Percentiles rank a stretch among this genome's conserved stretches.
phyloP scores from a whole-genome alignment of 2,329 filamentous ascomycete species.

The Aureobasidium uvarum region DNA sequence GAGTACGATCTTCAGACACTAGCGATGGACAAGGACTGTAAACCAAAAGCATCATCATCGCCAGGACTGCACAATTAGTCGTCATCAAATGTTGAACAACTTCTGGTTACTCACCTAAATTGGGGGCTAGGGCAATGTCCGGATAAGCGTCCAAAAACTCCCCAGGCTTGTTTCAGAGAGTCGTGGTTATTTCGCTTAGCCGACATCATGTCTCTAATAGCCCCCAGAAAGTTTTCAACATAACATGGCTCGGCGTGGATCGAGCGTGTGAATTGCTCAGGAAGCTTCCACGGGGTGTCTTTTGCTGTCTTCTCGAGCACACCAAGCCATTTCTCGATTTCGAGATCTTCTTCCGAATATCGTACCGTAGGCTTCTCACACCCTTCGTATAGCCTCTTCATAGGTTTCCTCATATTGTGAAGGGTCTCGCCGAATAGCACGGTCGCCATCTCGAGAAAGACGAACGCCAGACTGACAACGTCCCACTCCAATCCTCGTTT shows the following conservation, averaged over 20 bases:
- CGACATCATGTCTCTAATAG: not conserved
- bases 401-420: not conserved
- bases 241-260: not conserved
- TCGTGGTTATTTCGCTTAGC: not conserved
- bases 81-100: not conserved
- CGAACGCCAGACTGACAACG: not conserved
- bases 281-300: not conserved
- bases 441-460: conserved; percentile 9
- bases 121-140: not conserved
- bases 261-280: not conserved
- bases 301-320: not conserved
- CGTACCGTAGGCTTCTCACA: not conserved
- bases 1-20: not conserved
- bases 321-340: not conserved
- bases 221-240: not conserved
- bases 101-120: not conserved
- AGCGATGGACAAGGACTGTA: not conserved
- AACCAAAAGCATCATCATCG: not conserved
- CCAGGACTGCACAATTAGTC: not conserved
- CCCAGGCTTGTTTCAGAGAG: not conserved
- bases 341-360: not conserved
- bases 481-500: conserved; percentile 2
- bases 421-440: not conserved
- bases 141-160: not conserved
- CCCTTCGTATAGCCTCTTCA: not conserved